Percentiles rank a stretch among this genome's conserved stretches.
Evolutionary conservation across 768 basidiomycete species (phyloP).

Genomic region (Tylopilus plumbeoviolaceoides): DNA sequence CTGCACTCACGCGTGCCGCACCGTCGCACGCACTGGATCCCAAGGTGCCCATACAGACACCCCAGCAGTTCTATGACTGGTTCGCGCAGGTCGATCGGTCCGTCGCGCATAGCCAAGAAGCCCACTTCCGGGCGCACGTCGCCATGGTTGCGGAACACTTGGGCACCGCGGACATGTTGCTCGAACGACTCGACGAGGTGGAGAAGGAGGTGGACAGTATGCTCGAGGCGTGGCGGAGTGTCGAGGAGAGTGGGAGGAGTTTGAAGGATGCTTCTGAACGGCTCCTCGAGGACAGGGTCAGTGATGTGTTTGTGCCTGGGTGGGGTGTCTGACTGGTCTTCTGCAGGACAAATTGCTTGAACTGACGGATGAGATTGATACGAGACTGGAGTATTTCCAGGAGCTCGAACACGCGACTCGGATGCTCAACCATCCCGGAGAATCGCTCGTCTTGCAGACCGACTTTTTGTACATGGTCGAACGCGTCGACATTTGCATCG

Average conservation of each 20-base stretch:
- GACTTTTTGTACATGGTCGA: conserved; percentile 98
- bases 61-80: conserved; percentile 98
- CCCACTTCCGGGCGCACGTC: conserved; percentile 85
- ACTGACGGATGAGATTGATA: conserved; percentile 77
- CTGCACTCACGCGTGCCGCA: conserved; percentile 16
- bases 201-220: conserved; percentile 75
- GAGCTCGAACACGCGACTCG: conserved; percentile 91
- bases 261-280: conserved; percentile 89
- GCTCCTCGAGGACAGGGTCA: conserved; percentile 82
- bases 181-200: conserved; percentile 69
- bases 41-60: conserved; percentile 75
- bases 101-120: conserved; percentile 90
- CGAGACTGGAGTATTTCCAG: conserved; percentile 87
- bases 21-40: conserved; percentile 62
- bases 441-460: conserved; percentile 82
- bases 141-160: conserved; percentile 73
- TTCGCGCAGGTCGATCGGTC: conserved; percentile 85
- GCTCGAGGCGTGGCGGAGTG: conserved; percentile 79
- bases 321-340: background rate
- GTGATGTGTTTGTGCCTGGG: conserved; percentile 24
- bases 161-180: conserved; percentile 68
- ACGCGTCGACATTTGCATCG: conserved; percentile 90
- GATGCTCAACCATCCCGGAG: conserved; percentile 92
- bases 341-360: conserved; percentile 70
- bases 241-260: conserved; percentile 90